Evolutionary conservation across 139 green algal species (phyloP), one percentile per base, ranked within the genome.

Genomic region (Ettlia oleoabundans): DNA sequence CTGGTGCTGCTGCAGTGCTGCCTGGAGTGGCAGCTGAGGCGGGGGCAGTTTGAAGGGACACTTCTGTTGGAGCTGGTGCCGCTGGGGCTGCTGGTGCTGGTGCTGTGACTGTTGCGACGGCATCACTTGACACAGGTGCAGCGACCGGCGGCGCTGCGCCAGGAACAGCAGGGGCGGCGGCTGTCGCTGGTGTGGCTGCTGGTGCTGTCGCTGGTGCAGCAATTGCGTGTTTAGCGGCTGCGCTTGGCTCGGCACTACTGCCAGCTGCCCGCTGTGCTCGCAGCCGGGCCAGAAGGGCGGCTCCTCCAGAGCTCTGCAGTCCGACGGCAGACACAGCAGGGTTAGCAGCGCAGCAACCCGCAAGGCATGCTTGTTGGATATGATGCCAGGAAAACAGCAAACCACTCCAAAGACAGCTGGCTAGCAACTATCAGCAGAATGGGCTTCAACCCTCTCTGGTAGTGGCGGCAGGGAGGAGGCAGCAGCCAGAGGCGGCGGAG

Each of bases 221-320:
- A n/a, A 21, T 7, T 30, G 58, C 26, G 58, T 15, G 15, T 30
- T 10, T 21, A 7, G 58, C 24, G 24, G 58, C 58, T 37, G 58
- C 7, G 24, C 18, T 32, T 21, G 58, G 13, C 15, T 15, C 58
- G 21, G 58, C 15, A 21, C 15, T n/a, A 15, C 10, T 13, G 63
- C 63, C 63, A 40, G 63, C n/a, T n/a, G n/a, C 63, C 6, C 69
- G 42, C 43, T 77, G 69, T n/a, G 69, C 69, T 28, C 42, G 41
- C 37, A 86, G 73, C 47, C 62, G 81, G 30, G 82, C 82, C 22
- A 86, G 61, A 35, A 86, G 82, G 0, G 82, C 72, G 26, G 72
- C 82, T 28, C 82, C 82, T 5, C 81, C 81, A n/a, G n/a, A n/a
- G n/a, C n/a, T n/a, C n/a, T n/a, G n/a, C n/a, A n/a, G n/a, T n/a